Conservation (phyloP, 2,329 filamentous ascomycete species). For the Exophiala sp. region DNA sequence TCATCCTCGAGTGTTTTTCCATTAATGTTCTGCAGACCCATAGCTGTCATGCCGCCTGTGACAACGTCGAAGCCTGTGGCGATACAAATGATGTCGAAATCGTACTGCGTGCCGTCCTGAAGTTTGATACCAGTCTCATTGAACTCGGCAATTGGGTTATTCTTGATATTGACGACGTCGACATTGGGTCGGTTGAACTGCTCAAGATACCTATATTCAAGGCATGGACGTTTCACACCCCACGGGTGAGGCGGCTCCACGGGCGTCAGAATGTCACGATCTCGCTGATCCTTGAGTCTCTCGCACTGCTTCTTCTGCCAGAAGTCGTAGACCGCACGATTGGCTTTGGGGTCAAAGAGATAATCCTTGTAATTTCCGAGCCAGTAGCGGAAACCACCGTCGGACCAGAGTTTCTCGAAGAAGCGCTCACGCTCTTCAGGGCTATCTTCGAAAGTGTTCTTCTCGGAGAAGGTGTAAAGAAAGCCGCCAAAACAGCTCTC, state of each 20-base stretch:
- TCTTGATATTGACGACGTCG: slow-evolving; percentile 35
- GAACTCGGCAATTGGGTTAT: slow-evolving; percentile 40
- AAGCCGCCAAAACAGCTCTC: slow-evolving; percentile 46
- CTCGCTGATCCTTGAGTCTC: slow-evolving; percentile 50
- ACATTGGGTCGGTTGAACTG: slow-evolving; percentile 42
- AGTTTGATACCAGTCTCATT: slow-evolving; percentile 42
- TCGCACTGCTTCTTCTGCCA: slow-evolving; percentile 53
- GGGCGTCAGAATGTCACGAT: slow-evolving; percentile 54
- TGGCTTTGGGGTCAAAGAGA: slow-evolving; percentile 46
- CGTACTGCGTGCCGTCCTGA: slow-evolving; percentile 36
- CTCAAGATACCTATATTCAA: slow-evolving; percentile 53
- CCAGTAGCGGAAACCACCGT: slow-evolving; percentile 60
- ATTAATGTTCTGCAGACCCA: slow-evolving; percentile 41
- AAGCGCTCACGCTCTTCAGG: slow-evolving; percentile 39
- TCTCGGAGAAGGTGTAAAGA: slow-evolving; percentile 56
- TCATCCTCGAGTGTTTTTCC: slow-evolving; percentile 36
- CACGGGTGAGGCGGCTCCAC: slow-evolving; percentile 52
- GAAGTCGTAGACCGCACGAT: slow-evolving; percentile 53
- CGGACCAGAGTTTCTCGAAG: slow-evolving; percentile 49
- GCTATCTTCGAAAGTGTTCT: slow-evolving; percentile 48
- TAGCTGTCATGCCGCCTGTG: slow-evolving; percentile 40
- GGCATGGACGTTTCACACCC: slow-evolving; percentile 50
- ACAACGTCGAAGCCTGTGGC: slow-evolving; percentile 45
- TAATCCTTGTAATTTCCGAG: slow-evolving; percentile 52
- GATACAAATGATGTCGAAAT: slow-evolving; percentile 42